Conservation (phyloP, 2,329 filamentous ascomycete species). For the Pseudofabraea citricarpa region DNA sequence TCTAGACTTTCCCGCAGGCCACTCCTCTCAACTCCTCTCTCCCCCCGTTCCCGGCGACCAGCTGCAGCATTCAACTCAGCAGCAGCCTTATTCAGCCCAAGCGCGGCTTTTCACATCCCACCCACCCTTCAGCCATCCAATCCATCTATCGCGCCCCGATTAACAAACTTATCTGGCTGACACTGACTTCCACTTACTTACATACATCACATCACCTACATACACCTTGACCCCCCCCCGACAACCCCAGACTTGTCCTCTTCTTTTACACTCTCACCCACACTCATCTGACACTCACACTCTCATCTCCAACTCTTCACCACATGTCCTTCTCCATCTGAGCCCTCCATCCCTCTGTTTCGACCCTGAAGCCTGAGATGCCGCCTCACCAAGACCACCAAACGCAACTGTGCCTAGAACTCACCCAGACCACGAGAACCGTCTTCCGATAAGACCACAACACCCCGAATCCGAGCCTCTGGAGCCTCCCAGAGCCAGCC, state of each 20-base stretch:
- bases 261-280: not conserved
- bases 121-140: not conserved
- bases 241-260: not conserved
- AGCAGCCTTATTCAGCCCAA: not conserved
- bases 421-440: conserved; percentile 4
- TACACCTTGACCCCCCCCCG: not conserved
- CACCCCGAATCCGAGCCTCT: not conserved
- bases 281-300: not conserved
- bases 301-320: not conserved
- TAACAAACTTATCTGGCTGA: not conserved
- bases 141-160: not conserved
- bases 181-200: not conserved
- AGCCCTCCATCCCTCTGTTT: not conserved
- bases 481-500: not conserved
- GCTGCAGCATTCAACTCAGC: no score
- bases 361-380: not conserved
- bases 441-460: conserved; percentile 13
- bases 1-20: no score
- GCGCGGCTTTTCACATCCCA: not conserved
- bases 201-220: not conserved
- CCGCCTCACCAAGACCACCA: conserved; percentile 7
- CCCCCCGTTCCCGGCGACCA: no score
- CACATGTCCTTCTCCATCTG: not conserved
- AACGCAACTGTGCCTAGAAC: conserved; percentile 11
- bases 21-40: no score